Evolutionary conservation across 371 early-diverging fungal species (phyloP).

Genomic region (Syncephalastrum monosporum): DNA sequence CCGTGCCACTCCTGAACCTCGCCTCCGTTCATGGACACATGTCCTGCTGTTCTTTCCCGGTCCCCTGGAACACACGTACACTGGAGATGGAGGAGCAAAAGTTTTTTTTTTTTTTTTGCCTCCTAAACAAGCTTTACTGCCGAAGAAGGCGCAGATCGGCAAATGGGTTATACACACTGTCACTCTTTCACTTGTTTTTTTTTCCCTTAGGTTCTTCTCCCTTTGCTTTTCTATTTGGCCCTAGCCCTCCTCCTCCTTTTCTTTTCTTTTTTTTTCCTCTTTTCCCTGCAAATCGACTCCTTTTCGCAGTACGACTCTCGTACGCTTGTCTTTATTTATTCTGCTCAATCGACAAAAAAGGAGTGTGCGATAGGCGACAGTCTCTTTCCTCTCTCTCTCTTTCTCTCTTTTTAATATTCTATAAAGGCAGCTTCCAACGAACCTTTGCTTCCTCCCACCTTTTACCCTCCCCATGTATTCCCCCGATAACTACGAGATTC

Average conservation of each 20-base stretch:
- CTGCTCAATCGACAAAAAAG: too few species aligned
- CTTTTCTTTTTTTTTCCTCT: not conserved
- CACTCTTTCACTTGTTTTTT: not conserved
- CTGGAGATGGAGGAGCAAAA: not conserved
- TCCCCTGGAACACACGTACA: too few species aligned
- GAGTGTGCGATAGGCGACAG: constrained; percentile 1
- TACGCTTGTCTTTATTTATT: too few species aligned
- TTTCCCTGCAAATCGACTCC: not conserved
- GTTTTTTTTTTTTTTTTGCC: constrained; percentile 5
- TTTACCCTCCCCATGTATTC: constrained; percentile 32
- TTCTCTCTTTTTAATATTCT: constrained; percentile 8
- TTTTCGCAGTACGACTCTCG: too few species aligned
- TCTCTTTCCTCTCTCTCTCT: constrained; percentile 4
- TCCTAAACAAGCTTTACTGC: not conserved
- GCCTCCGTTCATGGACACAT: too few species aligned
- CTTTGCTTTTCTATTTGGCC: not conserved
- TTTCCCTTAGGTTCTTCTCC: constrained; percentile 1
- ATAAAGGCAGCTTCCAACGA: not conserved
- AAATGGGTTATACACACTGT: too few species aligned
- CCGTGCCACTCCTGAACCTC: too few species aligned
- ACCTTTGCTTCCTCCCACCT: not conserved
- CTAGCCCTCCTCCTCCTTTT: constrained; percentile 1
- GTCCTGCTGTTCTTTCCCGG: too few species aligned
- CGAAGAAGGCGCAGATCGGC: too few species aligned
- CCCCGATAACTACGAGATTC: constrained; percentile 47